Percentiles rank a stretch among this genome's conserved stretches.
phyloP scores from a whole-genome alignment of 352 stramenopile species.

The Phytophthora litchii region DNA sequence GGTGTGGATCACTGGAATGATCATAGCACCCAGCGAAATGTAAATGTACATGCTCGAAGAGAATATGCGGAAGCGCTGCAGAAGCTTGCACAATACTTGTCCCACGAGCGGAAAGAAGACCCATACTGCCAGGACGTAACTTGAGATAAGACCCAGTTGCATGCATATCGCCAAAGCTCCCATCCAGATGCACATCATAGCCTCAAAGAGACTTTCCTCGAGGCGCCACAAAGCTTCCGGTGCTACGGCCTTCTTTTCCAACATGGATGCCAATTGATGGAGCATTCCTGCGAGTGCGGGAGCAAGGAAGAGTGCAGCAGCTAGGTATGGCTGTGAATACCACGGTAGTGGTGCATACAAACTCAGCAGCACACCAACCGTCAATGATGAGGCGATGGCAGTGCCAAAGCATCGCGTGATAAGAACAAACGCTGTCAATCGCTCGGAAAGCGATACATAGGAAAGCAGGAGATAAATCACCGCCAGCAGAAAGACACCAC shows the following conservation, averaged over 20 bases:
- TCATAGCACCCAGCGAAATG: conserved; percentile 52
- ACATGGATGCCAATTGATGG: conserved; percentile 44
- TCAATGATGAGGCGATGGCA: conserved; percentile 42
- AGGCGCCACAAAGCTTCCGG: conserved; percentile 52
- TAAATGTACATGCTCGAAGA: conserved; percentile 52
- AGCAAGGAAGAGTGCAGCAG: conserved; percentile 45
- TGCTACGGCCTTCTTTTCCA: conserved; percentile 37
- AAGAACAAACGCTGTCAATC: conserved; percentile 45
- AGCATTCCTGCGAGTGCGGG: conserved; percentile 64
- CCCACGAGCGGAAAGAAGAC: conserved; percentile 65
- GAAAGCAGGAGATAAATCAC: conserved; percentile 56
- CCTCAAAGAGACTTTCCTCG: conserved; percentile 72
- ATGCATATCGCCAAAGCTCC: conserved; percentile 44
- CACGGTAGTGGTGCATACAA: conserved; percentile 71
- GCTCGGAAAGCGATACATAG: conserved; percentile 44
- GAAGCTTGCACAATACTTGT: conserved; percentile 44
- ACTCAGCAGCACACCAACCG: conserved; percentile 54
- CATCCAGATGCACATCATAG: conserved; percentile 55
- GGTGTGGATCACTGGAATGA: conserved; percentile 67
- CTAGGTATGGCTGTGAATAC: conserved; percentile 67
- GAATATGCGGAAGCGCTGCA: conserved; percentile 46
- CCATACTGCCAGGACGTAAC: conserved; percentile 68
- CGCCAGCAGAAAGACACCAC: conserved; percentile 43
- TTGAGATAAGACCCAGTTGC: conserved; percentile 51
- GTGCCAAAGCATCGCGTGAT: conserved; percentile 43